Evolutionary conservation across 345 rosid species (phyloP), one percentile per base, ranked within the genome.

Genomic region (Pistacia atlantica): DNA sequence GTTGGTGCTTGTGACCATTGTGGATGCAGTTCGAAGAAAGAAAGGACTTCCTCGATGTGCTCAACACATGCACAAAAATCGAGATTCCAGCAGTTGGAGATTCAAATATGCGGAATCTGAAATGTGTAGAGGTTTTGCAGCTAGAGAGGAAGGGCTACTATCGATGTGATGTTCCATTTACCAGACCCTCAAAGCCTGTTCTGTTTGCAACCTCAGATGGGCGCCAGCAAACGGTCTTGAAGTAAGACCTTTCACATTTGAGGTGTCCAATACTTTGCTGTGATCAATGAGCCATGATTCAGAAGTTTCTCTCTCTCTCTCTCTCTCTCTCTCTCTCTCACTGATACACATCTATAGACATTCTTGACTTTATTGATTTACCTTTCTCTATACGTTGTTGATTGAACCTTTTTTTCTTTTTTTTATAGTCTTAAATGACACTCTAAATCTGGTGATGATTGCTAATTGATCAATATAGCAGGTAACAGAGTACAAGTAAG

Each of bases 71-170:
- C 69, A 96, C 99, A 0, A 92, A 79, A 88, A 80, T 81, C 80
- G 98, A 90, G 82, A 90, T 80, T 28, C 82, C 82, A 3, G 96
- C 97, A 22, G 20, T 95, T 4, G 99, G 99, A 72, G 99, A 95
- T 86, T 75, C 98, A n/a, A 95, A 91, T 85, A 91, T 95, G 94
- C 84, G 93, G 48, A 91, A 86, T 82, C 75, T 93, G 78, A 87
- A 88, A 71, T 80, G 75, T 1, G 97, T 94, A 57, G 97, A 92
- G 59, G 68, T 85, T 78, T 52, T 94, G 85, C 98, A 94, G 83
- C 88, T 94, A 60, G 98, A 94, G 90, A 90, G 98, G 88, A 95
- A 93, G 83, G 98, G 98, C 65, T 95, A 95, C 78, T 95, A 82
- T 80, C 86, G 91, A 75, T 91, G 95, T 42, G 98, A 95, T 81